Evolutionary conservation across 2,329 filamentous ascomycete species (phyloP), one percentile per base, ranked within the genome.

Genomic region (Pseudogymnoascus sp.): DNA sequence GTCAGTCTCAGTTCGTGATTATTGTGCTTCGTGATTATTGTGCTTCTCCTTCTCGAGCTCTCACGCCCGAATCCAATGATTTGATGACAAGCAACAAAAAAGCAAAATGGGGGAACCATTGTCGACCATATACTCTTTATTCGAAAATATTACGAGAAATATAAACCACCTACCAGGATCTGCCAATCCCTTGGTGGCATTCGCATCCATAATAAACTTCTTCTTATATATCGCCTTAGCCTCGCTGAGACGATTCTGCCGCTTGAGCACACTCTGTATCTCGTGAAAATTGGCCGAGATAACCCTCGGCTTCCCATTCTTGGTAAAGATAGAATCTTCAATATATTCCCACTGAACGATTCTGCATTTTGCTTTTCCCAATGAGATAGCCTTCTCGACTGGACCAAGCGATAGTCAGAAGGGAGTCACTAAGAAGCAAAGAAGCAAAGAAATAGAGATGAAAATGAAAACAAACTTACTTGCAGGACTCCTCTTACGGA

Each of bases 111-210:
- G 47, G 47, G 19, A 56, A 33, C 8, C 2, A 8, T 56, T 33
- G 47, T 65, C 64, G 40, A 61, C 16, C 7, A 38, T n/a, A 2
- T 21, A 19, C 11, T 59, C 33, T 33, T 19, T 11, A 5, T 6
- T 40, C n/a, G n/a, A n/a, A n/a, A n/a, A n/a, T n/a, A n/a, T n/a
- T n/a, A n/a, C n/a, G n/a, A n/a, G 35, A 35, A 38, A 44, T 21
- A 31, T n/a, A 26, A 33, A 62, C n/a, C n/a, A 76, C 78, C 68
- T 73, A 84, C 83, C 78, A 2, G 78, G 76, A 64, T 84, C 79
- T 56, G 82, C 76, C 63, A 78, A 77, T 21, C 75, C 76, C 61
- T 79, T 74, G 1, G 70, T 77, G 19, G 72, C 60, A 59, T 70
- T 68, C 1, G 72, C 65, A 10, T 72, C 74, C n/a, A 72, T 72